Base-by-base conservation (phyloP, 768 basidiomycete genomes). In the Boletus tomentosulus region DNA sequence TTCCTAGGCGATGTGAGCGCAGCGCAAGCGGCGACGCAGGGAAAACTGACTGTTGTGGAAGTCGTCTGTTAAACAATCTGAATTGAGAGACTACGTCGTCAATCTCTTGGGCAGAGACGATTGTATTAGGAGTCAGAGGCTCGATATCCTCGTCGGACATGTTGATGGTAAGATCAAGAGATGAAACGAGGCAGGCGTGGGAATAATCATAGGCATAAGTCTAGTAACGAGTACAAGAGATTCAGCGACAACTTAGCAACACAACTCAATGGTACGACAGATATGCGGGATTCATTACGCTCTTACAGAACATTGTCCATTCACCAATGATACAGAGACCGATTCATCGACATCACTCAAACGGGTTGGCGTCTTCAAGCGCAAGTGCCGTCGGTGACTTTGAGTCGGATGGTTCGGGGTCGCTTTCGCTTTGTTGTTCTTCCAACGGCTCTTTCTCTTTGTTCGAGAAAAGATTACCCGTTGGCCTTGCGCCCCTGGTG, bases 291-390 rank as follows among this genome's bases (percentile, higher is more conserved):
- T 61, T 61, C 39, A 57, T 58, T 57, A 49, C 42, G 46, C 57
- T 66, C 70, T 66, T 68, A 68, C 67, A 68, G 24, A 45, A 63
- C 39, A 15, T 10, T 44, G 22, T 46, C 51, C 56, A 46, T 44
- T 30, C 53, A 48, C 43, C 41, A 46, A 52, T 43, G 41, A 41
- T 46, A 41, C 41, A 46, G 8, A 10, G n/a, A 28, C 39, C 48
- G 35, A 19, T 2, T 53, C 50, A 25, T 19, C 19, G 19, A 19
- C 19, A 19, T 60, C 46, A 57, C 52, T 63, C 60, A 84, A 92
- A 91, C 19, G 89, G 89, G 63, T 89, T 91, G 66, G 85, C 83
- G 50, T 84, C 86, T 60, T 83, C 82, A 49, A 73, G 74, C 62
- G 75, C 73, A 31, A 63, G 63, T 47, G 59, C 54, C 27, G 57